Evolutionary conservation across 345 rosid genomes (phyloP).

Genomic region (Raphanus raphanistrum): DNA sequence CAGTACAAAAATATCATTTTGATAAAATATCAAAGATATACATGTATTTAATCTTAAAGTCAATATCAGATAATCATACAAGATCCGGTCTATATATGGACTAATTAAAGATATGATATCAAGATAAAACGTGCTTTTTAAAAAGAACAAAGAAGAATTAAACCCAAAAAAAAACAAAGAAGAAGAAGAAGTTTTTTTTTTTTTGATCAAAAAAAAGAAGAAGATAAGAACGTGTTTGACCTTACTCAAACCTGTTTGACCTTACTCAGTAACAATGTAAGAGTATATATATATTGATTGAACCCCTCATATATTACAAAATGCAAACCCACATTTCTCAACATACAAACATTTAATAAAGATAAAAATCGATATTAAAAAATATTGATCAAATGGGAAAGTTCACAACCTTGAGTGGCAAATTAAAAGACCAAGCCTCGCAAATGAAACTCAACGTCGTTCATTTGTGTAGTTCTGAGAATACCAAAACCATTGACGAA

Average conservation of each 20-base stretch:
- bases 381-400: constrained; percentile 18
- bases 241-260: not conserved
- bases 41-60: not conserved
- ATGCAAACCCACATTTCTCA: not conserved
- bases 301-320: not conserved
- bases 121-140: not conserved
- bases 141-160: not conserved
- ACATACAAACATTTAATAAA: not conserved
- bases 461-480: constrained; percentile 23
- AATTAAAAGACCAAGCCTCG: constrained; percentile 21
- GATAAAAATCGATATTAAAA: not conserved
- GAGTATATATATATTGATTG: not conserved
- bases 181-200: too few relatives aligned
- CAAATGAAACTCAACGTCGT: constrained; percentile 30
- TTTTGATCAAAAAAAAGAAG: not conserved
- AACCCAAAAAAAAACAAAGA: too few relatives aligned
- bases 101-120: not conserved
- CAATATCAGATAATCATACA: too few relatives aligned
- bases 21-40: too few relatives aligned
- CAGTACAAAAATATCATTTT: not conserved
- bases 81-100: not conserved
- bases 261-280: not conserved
- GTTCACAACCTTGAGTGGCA: constrained; percentile 11
- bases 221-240: not conserved
- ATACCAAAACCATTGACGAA: constrained; percentile 19